phyloP scores from a whole-genome alignment of 164 flowering plant genomes.

The Liriodendron chinense region DNA sequence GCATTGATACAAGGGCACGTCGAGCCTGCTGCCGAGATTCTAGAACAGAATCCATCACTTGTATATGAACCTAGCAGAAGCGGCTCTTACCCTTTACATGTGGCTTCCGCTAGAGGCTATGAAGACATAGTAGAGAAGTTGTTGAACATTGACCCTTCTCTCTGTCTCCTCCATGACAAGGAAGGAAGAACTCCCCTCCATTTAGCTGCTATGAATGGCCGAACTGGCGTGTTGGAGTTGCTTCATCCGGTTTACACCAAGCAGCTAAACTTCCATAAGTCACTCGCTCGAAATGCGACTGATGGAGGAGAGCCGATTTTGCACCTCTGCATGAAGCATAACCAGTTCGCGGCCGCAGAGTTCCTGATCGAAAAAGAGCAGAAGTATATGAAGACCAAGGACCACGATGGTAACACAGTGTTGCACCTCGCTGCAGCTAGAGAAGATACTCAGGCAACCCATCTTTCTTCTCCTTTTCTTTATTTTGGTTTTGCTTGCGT shows the following conservation, averaged over 20 bases:
- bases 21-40: not conserved
- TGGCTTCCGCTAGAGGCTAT: not conserved
- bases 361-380: not conserved
- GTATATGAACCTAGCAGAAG: not conserved
- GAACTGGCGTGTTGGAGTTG: not conserved
- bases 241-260: not conserved
- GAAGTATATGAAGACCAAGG: not conserved
- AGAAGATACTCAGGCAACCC: no score
- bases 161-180: not conserved
- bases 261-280: not conserved
- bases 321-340: not conserved
- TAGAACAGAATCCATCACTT: not conserved
- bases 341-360: not conserved
- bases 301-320: not conserved
- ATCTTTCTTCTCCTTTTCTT: no score
- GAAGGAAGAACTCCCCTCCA: constrained; percentile 1
- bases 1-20: not conserved
- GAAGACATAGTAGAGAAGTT: not conserved
- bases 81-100: not conserved
- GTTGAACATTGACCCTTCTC: not conserved
- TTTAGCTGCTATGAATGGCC: not conserved
- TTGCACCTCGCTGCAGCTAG: no score
- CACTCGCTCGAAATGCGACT: not conserved
- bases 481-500: no score
- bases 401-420: no score